Evolutionary conservation across 345 rosid species (phyloP).

Genomic region (Brassica carinata): DNA sequence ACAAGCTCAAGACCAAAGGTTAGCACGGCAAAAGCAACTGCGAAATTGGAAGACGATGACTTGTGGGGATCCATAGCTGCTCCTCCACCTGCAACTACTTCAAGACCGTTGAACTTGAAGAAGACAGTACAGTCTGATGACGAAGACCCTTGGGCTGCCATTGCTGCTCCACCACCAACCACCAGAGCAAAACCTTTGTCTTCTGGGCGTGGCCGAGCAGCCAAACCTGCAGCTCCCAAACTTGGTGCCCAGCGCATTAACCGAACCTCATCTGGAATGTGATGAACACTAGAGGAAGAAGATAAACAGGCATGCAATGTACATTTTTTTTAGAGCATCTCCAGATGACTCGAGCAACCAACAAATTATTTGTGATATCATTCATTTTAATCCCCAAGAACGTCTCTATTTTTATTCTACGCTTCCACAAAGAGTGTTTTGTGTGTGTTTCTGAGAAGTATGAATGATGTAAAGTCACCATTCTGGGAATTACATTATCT

Average conservation of each 20-base stretch:
- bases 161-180: conserved; percentile 93
- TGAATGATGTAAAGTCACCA: conserved; percentile 32
- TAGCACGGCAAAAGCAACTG: conserved; percentile 42
- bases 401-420: conserved; percentile 22
- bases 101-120: conserved; percentile 69
- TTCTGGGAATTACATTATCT: conserved; percentile 2
- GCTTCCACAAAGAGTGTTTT: conserved; percentile 20
- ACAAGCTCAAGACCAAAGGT: conserved; percentile 62
- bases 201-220: conserved; percentile 73
- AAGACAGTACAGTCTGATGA: conserved; percentile 52
- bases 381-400: conserved; percentile 48
- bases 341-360: conserved; percentile 35
- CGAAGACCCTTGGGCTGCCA: conserved; percentile 94
- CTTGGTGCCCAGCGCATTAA: conserved; percentile 93
- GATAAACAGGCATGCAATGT: conserved; percentile 42
- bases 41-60: conserved; percentile 74
- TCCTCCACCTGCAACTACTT: conserved; percentile 67
- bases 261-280: conserved; percentile 77
- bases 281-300: conserved; percentile 31
- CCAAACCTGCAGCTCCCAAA: conserved; percentile 68
- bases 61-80: conserved; percentile 98
- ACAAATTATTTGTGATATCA: conserved; percentile 53
- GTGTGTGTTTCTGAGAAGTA: conserved; percentile 22
- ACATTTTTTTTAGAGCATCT: conserved; percentile 44
- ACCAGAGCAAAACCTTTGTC: conserved; percentile 75